phyloP scores from a whole-genome alignment of 2,329 filamentous ascomycete genomes.

The Lasiodiplodia sp. region DNA sequence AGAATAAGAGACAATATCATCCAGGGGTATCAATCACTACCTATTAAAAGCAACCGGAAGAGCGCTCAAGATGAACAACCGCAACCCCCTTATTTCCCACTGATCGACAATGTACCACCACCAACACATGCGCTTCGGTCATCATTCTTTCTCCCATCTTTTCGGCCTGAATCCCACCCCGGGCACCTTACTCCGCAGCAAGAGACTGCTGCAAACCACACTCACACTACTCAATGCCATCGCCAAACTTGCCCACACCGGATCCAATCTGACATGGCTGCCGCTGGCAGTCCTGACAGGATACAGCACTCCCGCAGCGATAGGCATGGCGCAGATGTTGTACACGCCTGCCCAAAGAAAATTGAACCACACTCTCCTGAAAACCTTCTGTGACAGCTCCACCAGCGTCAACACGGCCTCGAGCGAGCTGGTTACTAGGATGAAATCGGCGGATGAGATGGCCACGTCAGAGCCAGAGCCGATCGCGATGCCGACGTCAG shows the following conservation, averaged over 20 bases:
- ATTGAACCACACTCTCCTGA: conserved; percentile 81
- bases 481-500: conserved; percentile 84
- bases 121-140: neutral
- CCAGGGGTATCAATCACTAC: neutral
- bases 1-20: neutral
- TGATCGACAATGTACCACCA: neutral
- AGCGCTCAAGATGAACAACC: neutral
- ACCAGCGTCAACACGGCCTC: conserved; percentile 75
- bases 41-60: neutral
- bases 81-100: neutral
- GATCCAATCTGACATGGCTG: conserved; percentile 70
- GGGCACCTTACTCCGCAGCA: conserved; percentile 63
- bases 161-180: conserved; percentile 52
- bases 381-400: conserved; percentile 73
- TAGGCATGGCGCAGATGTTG: conserved; percentile 77
- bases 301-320: conserved; percentile 83
- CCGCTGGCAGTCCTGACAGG: conserved; percentile 59
- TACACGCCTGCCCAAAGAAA: conserved; percentile 87
- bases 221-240: conserved; percentile 94
- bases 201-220: conserved; percentile 82
- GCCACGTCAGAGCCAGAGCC: conserved; percentile 84
- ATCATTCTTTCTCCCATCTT: neutral
- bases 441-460: conserved; percentile 81
- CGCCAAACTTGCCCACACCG: conserved; percentile 86
- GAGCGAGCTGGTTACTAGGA: conserved; percentile 76